These are phyloP conservation scores for Trichothecium sympodiale DNA, from an alignment of 2,329 filamentous ascomycete species.

Conservation along the genomic window DNA sequence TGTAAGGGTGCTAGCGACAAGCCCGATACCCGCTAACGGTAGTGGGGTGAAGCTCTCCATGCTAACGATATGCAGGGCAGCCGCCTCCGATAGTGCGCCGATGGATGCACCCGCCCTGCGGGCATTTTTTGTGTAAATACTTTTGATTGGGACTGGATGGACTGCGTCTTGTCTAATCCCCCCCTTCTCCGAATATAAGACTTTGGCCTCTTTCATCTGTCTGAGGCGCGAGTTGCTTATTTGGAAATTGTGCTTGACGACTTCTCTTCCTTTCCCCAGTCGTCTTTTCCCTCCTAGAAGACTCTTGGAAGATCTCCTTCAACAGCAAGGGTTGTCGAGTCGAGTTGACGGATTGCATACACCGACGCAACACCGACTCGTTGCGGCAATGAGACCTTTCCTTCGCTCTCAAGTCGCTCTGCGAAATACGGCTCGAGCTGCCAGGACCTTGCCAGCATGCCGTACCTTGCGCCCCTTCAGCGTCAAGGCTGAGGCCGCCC, in stretches of 20 bases:
- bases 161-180: neutral
- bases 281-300: neutral
- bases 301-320: too few relatives aligned
- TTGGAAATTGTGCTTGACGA: too few relatives aligned
- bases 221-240: too few relatives aligned
- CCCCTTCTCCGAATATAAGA: too few relatives aligned
- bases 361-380: neutral
- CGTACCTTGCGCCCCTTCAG: slow-evolving; percentile 32
- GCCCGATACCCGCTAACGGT: too few relatives aligned
- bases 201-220: too few relatives aligned
- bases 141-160: too few relatives aligned
- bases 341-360: neutral
- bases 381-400: slow-evolving; percentile 18
- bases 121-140: neutral
- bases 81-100: slow-evolving; percentile 1
- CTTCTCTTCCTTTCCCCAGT: neutral
- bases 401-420: slow-evolving; percentile 19
- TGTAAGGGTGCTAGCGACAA: neutral
- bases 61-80: too few relatives aligned
- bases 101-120: neutral
- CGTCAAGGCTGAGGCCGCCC: slow-evolving; percentile 38
- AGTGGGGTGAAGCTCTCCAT: too few relatives aligned
- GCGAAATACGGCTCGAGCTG: slow-evolving; percentile 19
- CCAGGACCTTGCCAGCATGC: slow-evolving; percentile 20
- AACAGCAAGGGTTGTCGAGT: too few relatives aligned